Conservation (phyloP, 768 basidiomycete species). For the Hypholoma sublateritium region DNA sequence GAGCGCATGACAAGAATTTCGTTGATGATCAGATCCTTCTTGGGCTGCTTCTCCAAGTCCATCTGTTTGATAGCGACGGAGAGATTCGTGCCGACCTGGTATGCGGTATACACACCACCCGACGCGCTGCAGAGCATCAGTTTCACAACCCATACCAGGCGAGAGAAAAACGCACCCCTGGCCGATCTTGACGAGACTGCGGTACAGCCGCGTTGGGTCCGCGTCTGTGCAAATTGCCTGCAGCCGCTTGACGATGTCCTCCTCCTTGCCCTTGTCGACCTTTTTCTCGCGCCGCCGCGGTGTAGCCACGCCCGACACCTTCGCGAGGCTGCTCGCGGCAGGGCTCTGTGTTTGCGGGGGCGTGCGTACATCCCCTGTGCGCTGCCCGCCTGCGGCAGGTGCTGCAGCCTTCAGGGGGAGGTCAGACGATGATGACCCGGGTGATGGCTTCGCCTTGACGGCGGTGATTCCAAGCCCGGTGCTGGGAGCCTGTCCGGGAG, state of each 20-base stretch:
- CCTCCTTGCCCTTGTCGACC: slow-evolving; percentile 76
- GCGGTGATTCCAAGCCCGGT: slow-evolving; percentile 5
- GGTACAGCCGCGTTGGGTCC: slow-evolving; percentile 91
- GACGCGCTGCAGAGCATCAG: slow-evolving; percentile 65
- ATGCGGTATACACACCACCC: slow-evolving; percentile 97
- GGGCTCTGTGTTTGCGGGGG: slow-evolving; percentile 57
- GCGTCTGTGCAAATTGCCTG: slow-evolving; percentile 97
- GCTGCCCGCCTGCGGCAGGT: slow-evolving; percentile 5
- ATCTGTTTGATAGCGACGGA: slow-evolving; percentile 99
- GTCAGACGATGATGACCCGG: slow-evolving; percentile 62
- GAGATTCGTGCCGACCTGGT: slow-evolving; percentile 92
- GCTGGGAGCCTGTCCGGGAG: slow-evolving; percentile 25
- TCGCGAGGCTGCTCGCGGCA: slow-evolving; percentile 64
- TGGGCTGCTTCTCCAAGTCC: slow-evolving; percentile 99
- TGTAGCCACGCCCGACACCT: slow-evolving; percentile 73
- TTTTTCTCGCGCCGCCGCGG: slow-evolving; percentile 87
- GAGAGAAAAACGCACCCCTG: slow-evolving; percentile 71
- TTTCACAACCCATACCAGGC: slow-evolving; percentile 7
- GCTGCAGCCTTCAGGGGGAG: slow-evolving; percentile 43
- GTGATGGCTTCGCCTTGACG: slow-evolving; percentile 46
- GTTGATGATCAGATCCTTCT: slow-evolving; percentile 99
- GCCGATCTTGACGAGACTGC: slow-evolving; percentile 94
- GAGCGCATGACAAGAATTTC: slow-evolving; percentile 99
- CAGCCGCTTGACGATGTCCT: slow-evolving; percentile 88
- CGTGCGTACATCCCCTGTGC: slow-evolving; percentile 32